Base-by-base conservation (phyloP, 345 rosid species). In the Dimocarpus longan region DNA sequence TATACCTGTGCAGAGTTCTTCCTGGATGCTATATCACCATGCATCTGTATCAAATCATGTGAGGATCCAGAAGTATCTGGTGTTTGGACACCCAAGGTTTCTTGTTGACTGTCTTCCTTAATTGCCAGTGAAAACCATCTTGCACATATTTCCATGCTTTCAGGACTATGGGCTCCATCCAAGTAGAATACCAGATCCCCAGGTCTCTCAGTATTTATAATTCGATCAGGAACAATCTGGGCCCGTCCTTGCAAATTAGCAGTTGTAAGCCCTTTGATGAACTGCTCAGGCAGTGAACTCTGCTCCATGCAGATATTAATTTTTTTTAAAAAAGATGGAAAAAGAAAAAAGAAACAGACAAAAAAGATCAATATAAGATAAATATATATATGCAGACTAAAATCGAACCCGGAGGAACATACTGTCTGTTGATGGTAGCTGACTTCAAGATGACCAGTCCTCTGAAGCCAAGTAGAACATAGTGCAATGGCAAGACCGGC, bases 161-260 rank as follows among this genome's bases (percentile, higher is more conserved):
- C 98, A 52, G 98, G 98, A 82, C 93, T 95, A 80, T 93, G 98
- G 75, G 98, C 98, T 68, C 98, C 98, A 85, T 93, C 98, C 91
- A 95, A 86, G 84, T 93, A 95, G 86, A 93, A 95, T 16, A 91
- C 88, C 63, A 95, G 79, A 85, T 92, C 91, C 80, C 90, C 95
- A 63, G 86, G 46, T 15, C 70, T 87, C 78, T 82, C 89, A 78
- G 73, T 50, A 68, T 88, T 83, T 24, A 84, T 63, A 82, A 69
- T 84, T 62, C 76, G 85, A 86, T 94, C 97, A 32, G 90, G 89
- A 74, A 93, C 95, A 60, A 90, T 86, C 80, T 96, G 98, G 56
- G 99, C 99, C 56, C 99, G 93, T 75, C 99, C 99, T 90, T 91
- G 98, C 82, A 96, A 84, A 75, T 89, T 87, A 81, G 98, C 91